phyloP scores from a whole-genome alignment of 768 basidiomycete species.

The Suillus americanus region DNA sequence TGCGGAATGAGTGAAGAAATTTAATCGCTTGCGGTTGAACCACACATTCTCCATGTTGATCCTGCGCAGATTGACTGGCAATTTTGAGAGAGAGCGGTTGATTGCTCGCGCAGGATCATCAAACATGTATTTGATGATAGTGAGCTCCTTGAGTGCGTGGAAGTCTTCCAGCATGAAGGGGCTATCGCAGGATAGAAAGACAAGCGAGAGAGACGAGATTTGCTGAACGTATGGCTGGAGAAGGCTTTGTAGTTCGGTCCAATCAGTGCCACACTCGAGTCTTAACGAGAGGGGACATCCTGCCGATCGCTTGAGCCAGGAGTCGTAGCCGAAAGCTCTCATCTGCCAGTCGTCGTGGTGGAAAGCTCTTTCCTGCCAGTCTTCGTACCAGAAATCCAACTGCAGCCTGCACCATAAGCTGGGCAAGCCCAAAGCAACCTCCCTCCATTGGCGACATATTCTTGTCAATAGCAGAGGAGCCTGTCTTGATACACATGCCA shows the following conservation, averaged over 20 bases:
- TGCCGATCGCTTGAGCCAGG: background rate
- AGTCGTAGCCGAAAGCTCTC: background rate
- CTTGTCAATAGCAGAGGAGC: constrained; percentile 41
- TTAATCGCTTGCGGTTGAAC: too few relatives aligned
- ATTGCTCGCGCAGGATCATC: background rate
- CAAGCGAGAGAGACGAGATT: constrained; percentile 1
- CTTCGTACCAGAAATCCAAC: constrained; percentile 11
- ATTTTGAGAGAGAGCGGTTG: background rate
- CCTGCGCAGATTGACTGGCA: constrained; percentile 6
- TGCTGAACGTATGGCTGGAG: constrained; percentile 20
- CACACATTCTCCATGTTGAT: rapidly evolving
- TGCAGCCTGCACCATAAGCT: constrained; percentile 47
- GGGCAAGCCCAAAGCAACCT: constrained; percentile 38
- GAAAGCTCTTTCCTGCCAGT: constrained; percentile 5
- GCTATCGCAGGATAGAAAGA: background rate
- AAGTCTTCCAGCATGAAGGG: constrained; percentile 2
- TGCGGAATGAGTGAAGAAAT: background rate
- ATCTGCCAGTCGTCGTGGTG: constrained; percentile 7
- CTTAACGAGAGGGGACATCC: background rate
- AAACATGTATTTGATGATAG: background rate
- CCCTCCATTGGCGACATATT: constrained; percentile 44
- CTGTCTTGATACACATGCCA: constrained; percentile 21
- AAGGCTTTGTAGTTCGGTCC: background rate
- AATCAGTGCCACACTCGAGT: background rate
- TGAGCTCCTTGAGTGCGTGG: constrained; percentile 19